These are phyloP conservation scores for Candida sithepensis DNA, from an alignment of 805 yeast species.

Conservation along the genomic window DNA sequence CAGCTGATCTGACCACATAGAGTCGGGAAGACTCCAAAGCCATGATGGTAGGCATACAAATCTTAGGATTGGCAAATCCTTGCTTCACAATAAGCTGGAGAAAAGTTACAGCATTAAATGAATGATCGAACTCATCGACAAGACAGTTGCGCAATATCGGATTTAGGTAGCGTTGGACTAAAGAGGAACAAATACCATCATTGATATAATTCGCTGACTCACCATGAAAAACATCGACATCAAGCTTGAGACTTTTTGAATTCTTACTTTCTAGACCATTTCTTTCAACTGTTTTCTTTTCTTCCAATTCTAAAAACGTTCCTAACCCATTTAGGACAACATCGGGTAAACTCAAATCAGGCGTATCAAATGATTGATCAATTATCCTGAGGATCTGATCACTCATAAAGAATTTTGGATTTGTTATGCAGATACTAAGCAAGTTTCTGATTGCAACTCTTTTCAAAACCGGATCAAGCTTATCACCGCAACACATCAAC, in stretches of 20 bases:
- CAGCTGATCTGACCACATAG: conserved; percentile 41
- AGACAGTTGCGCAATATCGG: conserved; percentile 48
- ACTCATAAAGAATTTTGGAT: conserved; percentile 64
- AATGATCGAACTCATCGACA: conserved; percentile 37
- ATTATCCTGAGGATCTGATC: conserved; percentile 49
- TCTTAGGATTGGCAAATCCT: conserved; percentile 75
- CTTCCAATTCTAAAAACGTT: conserved; percentile 57
- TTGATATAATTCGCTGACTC: conserved; percentile 43
- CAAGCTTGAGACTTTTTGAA: conserved; percentile 36
- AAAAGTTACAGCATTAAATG: conserved; percentile 51
- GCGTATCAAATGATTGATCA: conserved; percentile 43
- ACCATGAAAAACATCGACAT: conserved; percentile 54
- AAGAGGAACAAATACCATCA: conserved; percentile 72
- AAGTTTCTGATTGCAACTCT: conserved; percentile 55
- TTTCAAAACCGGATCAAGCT: conserved; percentile 33
- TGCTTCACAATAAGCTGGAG: conserved; percentile 52
- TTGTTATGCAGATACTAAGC: conserved; percentile 54
- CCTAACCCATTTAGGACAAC: conserved; percentile 55
- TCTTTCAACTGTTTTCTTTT: conserved; percentile 38
- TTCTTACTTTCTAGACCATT: conserved; percentile 37
- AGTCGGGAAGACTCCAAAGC: conserved; percentile 60
- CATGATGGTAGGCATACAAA: conserved; percentile 63
- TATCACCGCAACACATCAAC: conserved; percentile 44
- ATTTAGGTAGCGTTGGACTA: conserved; percentile 60
- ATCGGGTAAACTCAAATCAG: conserved; percentile 40